Evolutionary conservation across 345 rosid genomes (phyloP).

Genomic region (Lepidium sativum): DNA sequence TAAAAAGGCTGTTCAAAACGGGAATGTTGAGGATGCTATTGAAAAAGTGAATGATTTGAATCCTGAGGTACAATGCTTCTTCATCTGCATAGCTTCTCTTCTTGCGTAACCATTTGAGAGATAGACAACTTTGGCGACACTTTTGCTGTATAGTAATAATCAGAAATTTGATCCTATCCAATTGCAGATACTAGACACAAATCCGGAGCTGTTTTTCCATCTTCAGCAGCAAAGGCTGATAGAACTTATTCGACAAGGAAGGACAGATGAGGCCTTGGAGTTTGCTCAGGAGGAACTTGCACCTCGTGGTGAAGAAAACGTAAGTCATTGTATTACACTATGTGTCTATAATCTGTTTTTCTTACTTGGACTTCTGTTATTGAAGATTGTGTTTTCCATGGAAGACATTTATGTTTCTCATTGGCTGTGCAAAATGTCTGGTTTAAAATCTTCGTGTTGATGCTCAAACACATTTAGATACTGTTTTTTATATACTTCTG

Average conservation of each 20-base stretch:
- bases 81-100: neutral
- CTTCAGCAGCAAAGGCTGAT: conserved; percentile 98
- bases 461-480: neutral
- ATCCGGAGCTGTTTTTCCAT: conserved; percentile 94
- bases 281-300: conserved; percentile 99
- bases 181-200: conserved; percentile 77
- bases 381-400: neutral
- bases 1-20: conserved; percentile 91
- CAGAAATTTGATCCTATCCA: neutral
- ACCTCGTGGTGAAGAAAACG: conserved; percentile 96
- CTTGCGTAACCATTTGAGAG: neutral
- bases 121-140: neutral
- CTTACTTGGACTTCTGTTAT: neutral
- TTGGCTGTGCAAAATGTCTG: neutral
- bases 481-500: neutral
- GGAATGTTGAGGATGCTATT: conserved; percentile 95
- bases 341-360: neutral
- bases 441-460: neutral
- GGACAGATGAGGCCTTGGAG: conserved; percentile 84
- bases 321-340: conserved; percentile 16
- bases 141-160: neutral
- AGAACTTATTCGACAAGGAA: conserved; percentile 90
- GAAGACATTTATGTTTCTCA: neutral
- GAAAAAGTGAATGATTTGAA: conserved; percentile 93
- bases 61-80: conserved; percentile 58